Evolutionary conservation across 306 rosid species (phyloP), one percentile per base, ranked within the genome.

Genomic region (Vigna mungo): DNA sequence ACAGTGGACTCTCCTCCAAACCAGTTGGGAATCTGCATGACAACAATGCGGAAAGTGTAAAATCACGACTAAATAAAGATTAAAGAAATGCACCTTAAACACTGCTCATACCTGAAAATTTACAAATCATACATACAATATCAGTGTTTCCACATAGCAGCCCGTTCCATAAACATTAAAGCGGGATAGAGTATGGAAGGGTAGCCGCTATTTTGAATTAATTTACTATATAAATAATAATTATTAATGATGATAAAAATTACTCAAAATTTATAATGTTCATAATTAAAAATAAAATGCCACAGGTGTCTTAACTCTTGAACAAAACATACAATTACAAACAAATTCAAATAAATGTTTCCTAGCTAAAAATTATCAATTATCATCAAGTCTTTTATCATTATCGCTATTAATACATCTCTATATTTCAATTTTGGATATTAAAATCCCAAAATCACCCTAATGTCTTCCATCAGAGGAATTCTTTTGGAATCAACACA

Each of bases 11-110:
- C 95, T 74, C 84, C 95, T 74, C 78, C 90, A 82, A 78, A 84
- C 96, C 95, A 95, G 83, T 86, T 84, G 41, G 98, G 98, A 77
- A 95, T 90, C 98, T 95, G 90, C 87, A 69, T 8, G 55, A 44
- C 13, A 41, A 41, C 37, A 23, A 46, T 13, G 7, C 8, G 14
- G 20, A 21, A 80, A 66, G 34, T 11, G 16, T 17, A 39, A 41
- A 66, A 43, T 16, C 21, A n/a, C 13, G 36, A 66, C 18, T 43
- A 21, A 20, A 43, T 41, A 71, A 23, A 54, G 27, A 65, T 18
- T 46, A 73, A 37, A 75, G 32, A 32, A 59, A 75, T 51, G 55
- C 25, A 73, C 54, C 64, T 8, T 44, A 60, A 73, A 74, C 46
- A 44, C 47, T 44, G 53, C 53, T 54, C 62, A 68, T 68, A 41